Evolutionary conservation across 2,329 filamentous ascomycete species (phyloP), one percentile per base, ranked within the genome.

Genomic region (Microcyclosporella mali): DNA sequence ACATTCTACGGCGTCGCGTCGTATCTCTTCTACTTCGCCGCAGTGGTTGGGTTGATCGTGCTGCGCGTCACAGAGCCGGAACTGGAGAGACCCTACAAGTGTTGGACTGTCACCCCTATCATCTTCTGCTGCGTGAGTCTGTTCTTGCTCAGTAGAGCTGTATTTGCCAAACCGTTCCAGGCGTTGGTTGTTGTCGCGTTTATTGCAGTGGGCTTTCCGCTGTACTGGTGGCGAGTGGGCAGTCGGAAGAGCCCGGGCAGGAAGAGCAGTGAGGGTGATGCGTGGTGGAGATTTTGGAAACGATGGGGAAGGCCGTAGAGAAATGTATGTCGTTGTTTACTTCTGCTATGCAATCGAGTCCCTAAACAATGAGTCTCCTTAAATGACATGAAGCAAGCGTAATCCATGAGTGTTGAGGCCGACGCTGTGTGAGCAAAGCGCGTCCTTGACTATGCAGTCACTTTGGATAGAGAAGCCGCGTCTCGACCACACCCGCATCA

Each of bases 1-100:
- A 97, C 92, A 0, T 98, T 98, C 63, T 97, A 97, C 68, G 92
- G 92, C 43, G 92, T 98, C 10, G 92, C 92, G 0, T 89, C 89
- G 11, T 98, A 98, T 64, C 87, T 87, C 0, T 98, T 98, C 63
- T 98, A 98, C 70, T 98, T 98, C 65, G 70, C 94, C 43, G 94
- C 90, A 0, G 92, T 98, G 0, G 77, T 98, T 0, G 92, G 92
- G 0, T 74, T 98, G 37, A 95, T 98, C 50, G 78, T 98, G 40
- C 73, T 98, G 49, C 77, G 92, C 21, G 87, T 97, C 21, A 78
- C 78, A 49, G 92, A 98, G 65, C 92, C 92, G 3, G 74, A 82
- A 49, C 75, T 98, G 34, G 88, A 95, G 64, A 72, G 92, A 18
- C 90, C 92, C 1, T 98, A 98, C 67, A 83, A 81, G 63, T 95